Percentiles rank a stretch among this genome's conserved stretches.
Evolutionary conservation across 345 rosid species (phyloP).

Genomic region (Euphorbia pulcherrima): DNA sequence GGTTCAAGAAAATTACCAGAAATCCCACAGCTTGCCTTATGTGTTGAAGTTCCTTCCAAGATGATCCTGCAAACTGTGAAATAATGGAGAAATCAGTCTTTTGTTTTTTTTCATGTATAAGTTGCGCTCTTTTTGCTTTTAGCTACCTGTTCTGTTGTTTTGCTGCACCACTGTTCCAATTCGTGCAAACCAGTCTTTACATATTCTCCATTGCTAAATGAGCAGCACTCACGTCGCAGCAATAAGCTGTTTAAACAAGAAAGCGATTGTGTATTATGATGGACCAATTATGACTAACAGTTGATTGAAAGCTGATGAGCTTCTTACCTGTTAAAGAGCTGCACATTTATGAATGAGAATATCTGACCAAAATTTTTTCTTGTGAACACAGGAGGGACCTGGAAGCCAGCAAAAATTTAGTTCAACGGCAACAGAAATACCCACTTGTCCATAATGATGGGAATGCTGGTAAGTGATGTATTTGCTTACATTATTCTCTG

Average conservation of each 20-base stretch:
- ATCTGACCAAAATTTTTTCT: slow-evolving; percentile 48
- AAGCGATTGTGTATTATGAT: slow-evolving; percentile 4
- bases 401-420: slow-evolving; percentile 23
- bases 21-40: slow-evolving; percentile 64
- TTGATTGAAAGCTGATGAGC: not conserved
- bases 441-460: not conserved
- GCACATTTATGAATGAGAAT: slow-evolving; percentile 64
- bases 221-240: slow-evolving; percentile 69
- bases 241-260: slow-evolving; percentile 44
- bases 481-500: slow-evolving; percentile 47
- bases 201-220: slow-evolving; percentile 70
- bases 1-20: slow-evolving; percentile 43
- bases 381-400: slow-evolving; percentile 56
- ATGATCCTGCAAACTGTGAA: slow-evolving; percentile 43
- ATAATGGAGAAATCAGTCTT: not conserved
- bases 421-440: slow-evolving; percentile 9
- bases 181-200: slow-evolving; percentile 58
- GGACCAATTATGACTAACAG: not conserved
- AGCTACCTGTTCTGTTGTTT: slow-evolving; percentile 50
- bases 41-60: slow-evolving; percentile 61
- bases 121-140: slow-evolving; percentile 3
- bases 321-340: slow-evolving; percentile 61
- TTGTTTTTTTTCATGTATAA: not conserved
- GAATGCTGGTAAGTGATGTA: slow-evolving; percentile 8
- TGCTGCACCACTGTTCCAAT: slow-evolving; percentile 57